Evolutionary conservation across 164 flowering plant species (phyloP), one percentile per base, ranked within the genome.

Genomic region (Buxus sempervirens): DNA sequence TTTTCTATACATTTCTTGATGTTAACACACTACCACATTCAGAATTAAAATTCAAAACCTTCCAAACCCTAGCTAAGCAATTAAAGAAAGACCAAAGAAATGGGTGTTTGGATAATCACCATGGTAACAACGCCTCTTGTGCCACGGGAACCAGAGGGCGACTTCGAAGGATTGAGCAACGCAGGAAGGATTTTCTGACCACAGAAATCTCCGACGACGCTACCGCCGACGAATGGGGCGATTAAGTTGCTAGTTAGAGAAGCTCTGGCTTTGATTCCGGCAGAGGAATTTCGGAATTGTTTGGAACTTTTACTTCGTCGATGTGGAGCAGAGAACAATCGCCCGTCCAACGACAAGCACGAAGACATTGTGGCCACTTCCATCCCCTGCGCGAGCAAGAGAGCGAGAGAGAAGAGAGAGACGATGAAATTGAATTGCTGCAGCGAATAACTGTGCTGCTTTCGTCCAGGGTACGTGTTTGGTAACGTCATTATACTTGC

Each of bases 121-220:
- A 84, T 88, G n/a, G 98, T 90, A 61, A 93, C 85, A 64, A 89
- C 90, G 68, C 86, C 79, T 28, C 92, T 76, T 61, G 81, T 90
- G 58, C 78, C 78, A 24, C 76, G 78, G 54, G 88, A 82, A 8
- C 76, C 69, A 5, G 86, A 73, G 10, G 75, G 13, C 65, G 77
- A 60, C 23, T 66, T 64, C 19, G 63, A 22, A 7, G 85, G 82
- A 54, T 76, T 78, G 70, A 84, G 85, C 0, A 73, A 75, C 4
- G 68, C 63, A 16, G 90, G 89, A 26, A 87, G 89, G 68, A 86
- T 54, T 61, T 78, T 85, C 27, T 60, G 81, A 23, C 96, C 91
- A 59, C 84, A 79, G 64, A 89, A 87, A 32, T 82, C 91, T 28
- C 72, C 63, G 49, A 69, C 42, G 25, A 82, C 69, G 76, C 88